phyloP scores from a whole-genome alignment of 192 early-diverging fungal species.

The Gryganskiella cystojenkinii region DNA sequence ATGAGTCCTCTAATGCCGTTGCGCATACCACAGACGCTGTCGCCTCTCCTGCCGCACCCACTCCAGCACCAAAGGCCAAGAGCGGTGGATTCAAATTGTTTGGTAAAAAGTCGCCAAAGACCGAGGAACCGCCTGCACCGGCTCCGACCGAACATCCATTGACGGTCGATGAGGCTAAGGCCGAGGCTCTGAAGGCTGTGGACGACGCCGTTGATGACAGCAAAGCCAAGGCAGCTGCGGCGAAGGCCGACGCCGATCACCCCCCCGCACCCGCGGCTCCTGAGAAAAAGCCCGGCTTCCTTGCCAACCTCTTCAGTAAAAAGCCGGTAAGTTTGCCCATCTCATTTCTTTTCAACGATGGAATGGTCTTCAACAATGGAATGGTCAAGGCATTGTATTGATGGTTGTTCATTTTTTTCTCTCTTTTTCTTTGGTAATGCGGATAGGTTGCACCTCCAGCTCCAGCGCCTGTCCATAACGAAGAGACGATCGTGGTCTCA shows the following conservation, averaged over 20 bases:
- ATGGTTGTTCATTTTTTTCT: neutral
- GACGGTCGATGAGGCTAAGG: constrained; percentile 48
- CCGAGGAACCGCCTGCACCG: constrained; percentile 23
- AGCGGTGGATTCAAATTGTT: constrained; percentile 51
- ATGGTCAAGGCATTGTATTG: neutral
- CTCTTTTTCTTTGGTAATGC: neutral
- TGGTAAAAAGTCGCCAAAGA: constrained; percentile 46
- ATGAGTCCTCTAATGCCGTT: constrained; percentile 49
- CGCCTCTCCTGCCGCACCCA: constrained; percentile 22
- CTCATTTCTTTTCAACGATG: neutral
- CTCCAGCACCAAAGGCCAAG: constrained; percentile 45
- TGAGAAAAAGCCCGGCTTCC: constrained; percentile 49
- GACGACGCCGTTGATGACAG: constrained; percentile 49
- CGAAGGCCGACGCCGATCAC: constrained; percentile 28
- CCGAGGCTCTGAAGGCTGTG: constrained; percentile 43
- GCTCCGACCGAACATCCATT: constrained; percentile 17
- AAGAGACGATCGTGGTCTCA: constrained; percentile 44
- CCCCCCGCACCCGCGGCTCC: constrained; percentile 28
- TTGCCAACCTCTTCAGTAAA: constrained; percentile 35
- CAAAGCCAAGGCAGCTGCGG: constrained; percentile 43
- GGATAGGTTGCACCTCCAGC: constrained; percentile 31
- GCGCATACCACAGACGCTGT: constrained; percentile 43
- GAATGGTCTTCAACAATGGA: neutral
- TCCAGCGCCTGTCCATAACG: constrained; percentile 25
- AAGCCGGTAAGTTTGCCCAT: constrained; percentile 31